Evolutionary conservation across 805 yeast species (phyloP).

Genomic region (Nakazawaea anatomiae): DNA sequence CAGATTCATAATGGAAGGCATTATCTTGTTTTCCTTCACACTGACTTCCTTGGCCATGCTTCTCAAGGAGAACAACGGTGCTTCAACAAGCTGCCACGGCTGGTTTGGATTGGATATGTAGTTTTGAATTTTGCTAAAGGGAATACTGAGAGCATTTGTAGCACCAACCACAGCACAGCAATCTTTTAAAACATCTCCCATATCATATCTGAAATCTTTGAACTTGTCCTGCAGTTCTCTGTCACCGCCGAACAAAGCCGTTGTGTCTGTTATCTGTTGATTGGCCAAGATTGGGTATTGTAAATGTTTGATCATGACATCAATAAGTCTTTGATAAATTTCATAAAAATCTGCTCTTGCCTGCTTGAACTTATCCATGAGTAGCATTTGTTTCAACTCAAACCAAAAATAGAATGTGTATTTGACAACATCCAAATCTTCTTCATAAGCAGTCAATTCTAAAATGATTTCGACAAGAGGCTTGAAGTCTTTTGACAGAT

Average conservation of each 20-base stretch:
- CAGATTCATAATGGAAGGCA: slow-evolving; percentile 73
- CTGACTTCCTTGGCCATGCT: slow-evolving; percentile 93
- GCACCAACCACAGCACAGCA: slow-evolving; percentile 91
- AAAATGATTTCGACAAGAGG: slow-evolving; percentile 70
- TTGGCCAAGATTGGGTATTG: slow-evolving; percentile 54
- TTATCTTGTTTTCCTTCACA: slow-evolving; percentile 49
- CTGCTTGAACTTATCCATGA: slow-evolving; percentile 49
- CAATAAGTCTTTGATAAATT: slow-evolving; percentile 52
- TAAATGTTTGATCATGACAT: slow-evolving; percentile 60
- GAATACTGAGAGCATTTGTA: slow-evolving; percentile 59
- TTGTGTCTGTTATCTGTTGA: slow-evolving; percentile 21
- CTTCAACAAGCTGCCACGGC: slow-evolving; percentile 84
- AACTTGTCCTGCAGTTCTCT: slow-evolving; percentile 87
- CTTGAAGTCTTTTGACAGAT: slow-evolving; percentile 60
- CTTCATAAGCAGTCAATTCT: slow-evolving; percentile 64
- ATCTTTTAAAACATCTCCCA: slow-evolving; percentile 97
- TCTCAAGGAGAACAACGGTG: slow-evolving; percentile 82
- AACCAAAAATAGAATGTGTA: slow-evolving; percentile 94
- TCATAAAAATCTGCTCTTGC: slow-evolving; percentile 47
- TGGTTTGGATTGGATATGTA: slow-evolving; percentile 23
- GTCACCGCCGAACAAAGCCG: slow-evolving; percentile 55
- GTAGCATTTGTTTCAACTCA: slow-evolving; percentile 65
- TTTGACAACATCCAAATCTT: slow-evolving; percentile 83
- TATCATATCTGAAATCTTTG: slow-evolving; percentile 88
- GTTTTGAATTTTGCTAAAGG: slow-evolving; percentile 53